Conservation (phyloP, 108 stramenopile species). For the Cyclostephanos tholiformis region DNA sequence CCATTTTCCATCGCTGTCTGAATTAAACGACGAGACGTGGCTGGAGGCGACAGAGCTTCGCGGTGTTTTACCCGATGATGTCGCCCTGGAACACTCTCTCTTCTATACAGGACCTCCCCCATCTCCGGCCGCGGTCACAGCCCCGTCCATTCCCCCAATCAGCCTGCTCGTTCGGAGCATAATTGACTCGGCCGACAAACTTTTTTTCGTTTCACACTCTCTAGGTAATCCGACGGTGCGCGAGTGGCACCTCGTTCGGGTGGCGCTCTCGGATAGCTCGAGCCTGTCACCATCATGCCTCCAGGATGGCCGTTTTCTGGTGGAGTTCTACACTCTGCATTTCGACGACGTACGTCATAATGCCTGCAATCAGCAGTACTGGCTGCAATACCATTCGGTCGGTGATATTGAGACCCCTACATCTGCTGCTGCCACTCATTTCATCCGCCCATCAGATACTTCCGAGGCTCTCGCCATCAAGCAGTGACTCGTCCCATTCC, state of each 20-base stretch:
- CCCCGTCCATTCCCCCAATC: not conserved
- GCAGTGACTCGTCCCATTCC: too few relatives aligned
- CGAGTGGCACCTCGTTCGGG: slow-evolving; percentile 13
- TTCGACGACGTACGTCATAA: slow-evolving; percentile 1
- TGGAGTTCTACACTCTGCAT: slow-evolving; percentile 8
- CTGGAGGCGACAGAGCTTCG: too few relatives aligned
- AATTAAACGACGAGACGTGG: slow-evolving; percentile 11
- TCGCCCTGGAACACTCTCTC: too few relatives aligned
- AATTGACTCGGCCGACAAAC: not conserved
- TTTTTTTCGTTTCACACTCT: slow-evolving; percentile 11
- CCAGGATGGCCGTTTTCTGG: slow-evolving; percentile 6
- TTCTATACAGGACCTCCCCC: not conserved
- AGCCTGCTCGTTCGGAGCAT: not conserved
- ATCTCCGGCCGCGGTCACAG: not conserved
- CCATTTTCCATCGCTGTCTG: not conserved
- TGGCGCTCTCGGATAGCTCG: not conserved
- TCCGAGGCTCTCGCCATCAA: too few relatives aligned
- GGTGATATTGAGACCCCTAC: not conserved
- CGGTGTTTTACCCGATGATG: too few relatives aligned
- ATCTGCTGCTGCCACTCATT: too few relatives aligned
- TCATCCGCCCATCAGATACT: too few relatives aligned
- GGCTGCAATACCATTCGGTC: slow-evolving; percentile 16
- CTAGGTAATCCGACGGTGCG: not conserved
- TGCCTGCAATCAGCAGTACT: slow-evolving; percentile 14
- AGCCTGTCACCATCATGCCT: slow-evolving; percentile 6